Percentiles rank a stretch among this genome's conserved stretches.
Conservation (phyloP, 2,329 filamentous ascomycete genomes). For the Aspergillus piperis region DNA sequence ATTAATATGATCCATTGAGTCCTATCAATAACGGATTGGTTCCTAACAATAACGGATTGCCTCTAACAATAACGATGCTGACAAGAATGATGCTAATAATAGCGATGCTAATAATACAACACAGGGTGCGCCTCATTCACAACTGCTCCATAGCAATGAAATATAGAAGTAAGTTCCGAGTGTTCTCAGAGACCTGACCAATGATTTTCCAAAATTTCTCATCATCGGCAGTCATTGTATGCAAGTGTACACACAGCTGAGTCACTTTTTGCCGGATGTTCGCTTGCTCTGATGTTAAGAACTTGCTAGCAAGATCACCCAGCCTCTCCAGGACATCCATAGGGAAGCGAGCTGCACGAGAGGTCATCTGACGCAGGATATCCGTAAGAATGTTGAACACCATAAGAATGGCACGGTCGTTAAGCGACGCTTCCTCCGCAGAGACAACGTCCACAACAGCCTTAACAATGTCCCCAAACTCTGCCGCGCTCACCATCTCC, state of each 20-base stretch:
- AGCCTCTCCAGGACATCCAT: constrained; percentile 27
- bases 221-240: constrained; percentile 31
- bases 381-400: constrained; percentile 34
- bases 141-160: constrained; percentile 29
- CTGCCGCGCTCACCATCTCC: constrained; percentile 35
- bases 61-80: too few species aligned
- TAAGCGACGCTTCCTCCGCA: constrained; percentile 32
- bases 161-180: constrained; percentile 40
- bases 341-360: constrained; percentile 19
- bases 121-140: too few species aligned
- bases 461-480: constrained; percentile 19
- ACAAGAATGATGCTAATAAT: too few species aligned
- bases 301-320: constrained; percentile 35
- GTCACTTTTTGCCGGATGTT: constrained; percentile 43
- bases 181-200: constrained; percentile 31
- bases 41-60: too few species aligned
- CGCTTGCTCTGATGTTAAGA: constrained; percentile 36
- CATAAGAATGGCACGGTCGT: constrained; percentile 37
- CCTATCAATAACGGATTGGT: too few species aligned
- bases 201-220: constrained; percentile 33
- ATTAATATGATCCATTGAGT: too few species aligned
- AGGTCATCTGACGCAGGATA: constrained; percentile 29
- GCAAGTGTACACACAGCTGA: constrained; percentile 34
- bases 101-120: too few species aligned
- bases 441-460: constrained; percentile 12